Percentiles rank a stretch among this genome's conserved stretches.
These are phyloP conservation scores for Serendipita indica DNA, from an alignment of 768 basidiomycete species.

Conservation along the genomic window DNA sequence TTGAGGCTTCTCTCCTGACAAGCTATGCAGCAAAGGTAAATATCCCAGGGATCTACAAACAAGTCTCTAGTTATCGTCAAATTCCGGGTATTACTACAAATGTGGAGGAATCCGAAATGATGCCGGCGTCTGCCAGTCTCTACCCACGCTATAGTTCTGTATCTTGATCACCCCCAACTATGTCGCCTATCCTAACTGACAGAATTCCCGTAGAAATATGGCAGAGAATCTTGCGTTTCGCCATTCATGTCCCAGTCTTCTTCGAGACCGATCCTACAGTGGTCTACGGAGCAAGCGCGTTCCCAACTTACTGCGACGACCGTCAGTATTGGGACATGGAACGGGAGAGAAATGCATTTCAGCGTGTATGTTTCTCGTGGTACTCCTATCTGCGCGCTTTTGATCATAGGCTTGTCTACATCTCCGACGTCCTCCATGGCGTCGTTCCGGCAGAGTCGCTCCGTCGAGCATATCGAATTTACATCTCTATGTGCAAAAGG, in stretches of 20 bases:
- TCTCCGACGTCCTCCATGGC: neutral
- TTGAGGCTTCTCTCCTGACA: too few relatives aligned
- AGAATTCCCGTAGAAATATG: neutral
- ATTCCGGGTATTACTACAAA: too few relatives aligned
- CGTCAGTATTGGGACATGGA: neutral
- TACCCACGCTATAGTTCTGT: too few relatives aligned
- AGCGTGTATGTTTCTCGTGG: neutral
- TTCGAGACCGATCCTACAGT: neutral
- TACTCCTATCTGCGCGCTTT: neutral
- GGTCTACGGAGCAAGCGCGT: neutral
- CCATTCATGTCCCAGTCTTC: neutral
- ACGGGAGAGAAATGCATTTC: neutral
- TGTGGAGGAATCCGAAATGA: too few relatives aligned
- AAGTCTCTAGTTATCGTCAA: too few relatives aligned
- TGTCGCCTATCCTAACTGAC: too few relatives aligned
- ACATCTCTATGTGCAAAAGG: too few relatives aligned
- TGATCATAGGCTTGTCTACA: neutral
- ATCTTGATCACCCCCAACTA: too few relatives aligned
- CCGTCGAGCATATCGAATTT: neutral
- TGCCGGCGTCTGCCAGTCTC: too few relatives aligned
- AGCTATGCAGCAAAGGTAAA: too few relatives aligned
- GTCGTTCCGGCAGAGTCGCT: neutral
- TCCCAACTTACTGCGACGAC: neutral
- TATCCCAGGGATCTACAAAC: too few relatives aligned
- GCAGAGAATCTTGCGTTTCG: neutral